Base-by-base conservation (phyloP, 2,329 filamentous ascomycete genomes). In the Penicillium sp. region DNA sequence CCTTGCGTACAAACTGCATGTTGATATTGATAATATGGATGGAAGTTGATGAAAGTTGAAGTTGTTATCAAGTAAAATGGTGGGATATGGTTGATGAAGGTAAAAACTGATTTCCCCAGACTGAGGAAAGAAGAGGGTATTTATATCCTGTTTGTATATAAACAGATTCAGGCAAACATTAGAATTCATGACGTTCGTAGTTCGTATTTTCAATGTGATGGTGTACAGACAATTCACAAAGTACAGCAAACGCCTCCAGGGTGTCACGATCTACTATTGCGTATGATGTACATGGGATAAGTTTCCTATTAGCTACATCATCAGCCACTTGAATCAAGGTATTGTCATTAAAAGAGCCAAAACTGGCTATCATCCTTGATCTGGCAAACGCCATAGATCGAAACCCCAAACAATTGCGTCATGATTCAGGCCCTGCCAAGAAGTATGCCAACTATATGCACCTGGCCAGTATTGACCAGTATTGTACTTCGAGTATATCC, bases 1-100 rank as follows among this genome's bases (percentile, higher is more conserved):
- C 74, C 60, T 79, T 80, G 65, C 79, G 72, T 55, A 78, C 65
- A 53, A 77, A 53, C 11, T 57, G 34, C 54, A 57, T 57, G 10
- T 36, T 53, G 34, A 21, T 40, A 27, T n/a, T 27, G 33, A 16
- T 27, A 13, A 5, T 31, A 9, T 51, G 39, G 15, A 25, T 19
- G 31, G 16, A 9, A 34, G 27, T 23, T 36, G 25, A 19, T 23
- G 31, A 21, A 9, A 34, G 27, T 23, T 36, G 25, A 19, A 47
- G 19, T 34, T 33, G 44, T 16, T 33, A 8, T 33, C 8, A 34
- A 34, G 9, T 34, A 33, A 5, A 5, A 13, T 33, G 31, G 25
- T 43, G 19, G 15, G 15, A 33, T 31, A n/a, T 43, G 13, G 21
- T 33, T n/a, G 48, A n/a, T 27, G n/a, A 11, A 53, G 41, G 7